Evolutionary conservation across 306 rosid genomes (phyloP).

Genomic region (Albizia julibrissin): DNA sequence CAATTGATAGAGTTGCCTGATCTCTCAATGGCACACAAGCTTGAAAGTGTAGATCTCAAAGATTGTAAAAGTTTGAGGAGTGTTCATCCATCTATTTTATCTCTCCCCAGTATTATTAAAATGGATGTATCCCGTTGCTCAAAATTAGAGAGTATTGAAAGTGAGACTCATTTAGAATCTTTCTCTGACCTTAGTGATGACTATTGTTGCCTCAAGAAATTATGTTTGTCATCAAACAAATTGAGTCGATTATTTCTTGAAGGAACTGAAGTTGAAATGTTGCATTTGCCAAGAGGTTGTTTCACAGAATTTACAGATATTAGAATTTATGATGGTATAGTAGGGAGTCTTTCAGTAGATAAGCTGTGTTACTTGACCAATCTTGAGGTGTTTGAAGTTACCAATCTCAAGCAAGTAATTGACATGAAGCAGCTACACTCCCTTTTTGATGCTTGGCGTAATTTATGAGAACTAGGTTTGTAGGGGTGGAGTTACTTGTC

Average conservation of each 20-base stretch:
- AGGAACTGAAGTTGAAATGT: too few relatives aligned
- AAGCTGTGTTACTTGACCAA: background rate
- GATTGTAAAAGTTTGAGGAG: background rate
- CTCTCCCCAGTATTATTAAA: background rate
- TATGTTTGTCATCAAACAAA: background rate
- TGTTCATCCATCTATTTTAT: background rate
- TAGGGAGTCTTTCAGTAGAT: background rate
- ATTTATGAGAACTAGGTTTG: background rate
- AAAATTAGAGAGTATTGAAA: background rate
- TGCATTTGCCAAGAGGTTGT: too few relatives aligned
- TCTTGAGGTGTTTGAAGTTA: background rate
- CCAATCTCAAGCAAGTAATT: too few relatives aligned
- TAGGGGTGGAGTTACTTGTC: background rate
- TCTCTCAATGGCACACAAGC: background rate
- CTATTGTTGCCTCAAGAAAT: background rate
- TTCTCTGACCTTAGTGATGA: too few relatives aligned
- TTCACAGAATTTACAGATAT: fast-evolving
- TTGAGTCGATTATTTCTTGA: fast-evolving
- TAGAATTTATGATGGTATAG: fast-evolving
- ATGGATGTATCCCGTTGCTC: background rate
- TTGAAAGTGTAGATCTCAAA: background rate
- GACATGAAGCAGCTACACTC: background rate
- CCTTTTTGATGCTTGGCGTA: background rate
- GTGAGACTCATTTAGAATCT: background rate
- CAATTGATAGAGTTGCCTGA: background rate